These are phyloP conservation scores for Pichia sp. DNA, from an alignment of 1,139 yeast species.

Conservation along the genomic window DNA sequence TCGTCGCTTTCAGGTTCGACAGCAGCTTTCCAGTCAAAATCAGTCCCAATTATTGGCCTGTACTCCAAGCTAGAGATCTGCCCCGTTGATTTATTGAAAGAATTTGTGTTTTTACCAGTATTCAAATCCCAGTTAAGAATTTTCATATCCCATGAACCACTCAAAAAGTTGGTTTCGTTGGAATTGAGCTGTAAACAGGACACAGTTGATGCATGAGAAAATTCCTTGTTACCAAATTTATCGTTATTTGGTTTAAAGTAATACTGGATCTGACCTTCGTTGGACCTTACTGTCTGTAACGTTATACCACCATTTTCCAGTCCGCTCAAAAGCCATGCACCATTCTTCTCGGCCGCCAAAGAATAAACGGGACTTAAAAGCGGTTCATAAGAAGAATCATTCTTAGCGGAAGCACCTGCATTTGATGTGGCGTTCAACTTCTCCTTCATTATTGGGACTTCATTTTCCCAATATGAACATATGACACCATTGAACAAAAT, in stretches of 20 bases:
- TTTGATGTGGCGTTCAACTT: constrained; percentile 20
- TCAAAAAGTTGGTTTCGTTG: constrained; percentile 52
- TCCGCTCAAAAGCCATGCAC: constrained; percentile 82
- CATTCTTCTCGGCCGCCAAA: constrained; percentile 73
- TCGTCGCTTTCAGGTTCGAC: not conserved
- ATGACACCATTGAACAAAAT: constrained; percentile 79
- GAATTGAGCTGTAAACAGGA: constrained; percentile 60
- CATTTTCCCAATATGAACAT: constrained; percentile 91
- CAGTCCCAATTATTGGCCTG: constrained; percentile 62
- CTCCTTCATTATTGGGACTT: constrained; percentile 56
- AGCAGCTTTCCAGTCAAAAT: constrained; percentile 20
- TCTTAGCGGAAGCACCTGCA: not conserved
- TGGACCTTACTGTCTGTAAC: constrained; percentile 71
- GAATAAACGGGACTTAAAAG: constrained; percentile 79
- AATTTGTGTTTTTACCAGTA: constrained; percentile 48
- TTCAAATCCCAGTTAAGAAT: constrained; percentile 81
- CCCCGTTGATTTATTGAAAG: constrained; percentile 53
- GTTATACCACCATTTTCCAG: constrained; percentile 80
- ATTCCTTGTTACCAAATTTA: constrained; percentile 24
- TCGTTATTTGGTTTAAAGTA: constrained; percentile 38
- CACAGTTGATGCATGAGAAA: constrained; percentile 59
- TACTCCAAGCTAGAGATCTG: constrained; percentile 74
- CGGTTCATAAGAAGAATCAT: constrained; percentile 39
- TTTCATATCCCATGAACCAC: constrained; percentile 88
- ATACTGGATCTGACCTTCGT: constrained; percentile 76